Conservation (phyloP, 441 rosid species). For the Syzygium syzygioides region DNA sequence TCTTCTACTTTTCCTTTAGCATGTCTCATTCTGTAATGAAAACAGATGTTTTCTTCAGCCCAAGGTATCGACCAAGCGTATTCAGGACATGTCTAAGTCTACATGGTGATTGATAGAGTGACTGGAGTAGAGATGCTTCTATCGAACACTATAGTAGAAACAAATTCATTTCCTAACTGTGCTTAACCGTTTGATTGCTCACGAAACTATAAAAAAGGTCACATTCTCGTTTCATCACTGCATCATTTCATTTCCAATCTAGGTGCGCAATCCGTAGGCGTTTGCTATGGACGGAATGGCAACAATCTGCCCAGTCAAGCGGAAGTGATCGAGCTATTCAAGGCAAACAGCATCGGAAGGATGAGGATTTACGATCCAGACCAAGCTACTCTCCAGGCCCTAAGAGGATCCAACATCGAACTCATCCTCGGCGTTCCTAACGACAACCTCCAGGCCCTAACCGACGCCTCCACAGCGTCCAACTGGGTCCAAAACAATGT, state of each 20-base stretch:
- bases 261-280: conserved; percentile 24
- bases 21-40: not conserved
- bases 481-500: conserved; percentile 34
- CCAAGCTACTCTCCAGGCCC: conserved; percentile 32
- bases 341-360: conserved; percentile 13
- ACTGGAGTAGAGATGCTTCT: not conserved
- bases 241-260: not conserved
- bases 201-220: not conserved
- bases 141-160: not conserved
- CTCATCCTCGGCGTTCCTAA: conserved; percentile 27
- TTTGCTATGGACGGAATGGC: conserved; percentile 30
- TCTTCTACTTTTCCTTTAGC: not conserved
- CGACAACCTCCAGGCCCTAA: conserved; percentile 9
- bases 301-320: conserved; percentile 22
- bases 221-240: not conserved
- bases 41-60: not conserved
- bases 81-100: not conserved
- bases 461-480: conserved; percentile 10
- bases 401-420: conserved; percentile 35
- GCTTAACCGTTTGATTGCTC: not conserved
- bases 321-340: conserved; percentile 21
- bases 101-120: not conserved
- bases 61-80: not conserved
- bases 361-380: conserved; percentile 42
- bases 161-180: not conserved